A percentile compares a stretch with the other conserved stretches of the same genome.
These are phyloP conservation scores for Pholiota molesta DNA, from an alignment of 768 basidiomycete genomes.

Conservation along the genomic window DNA sequence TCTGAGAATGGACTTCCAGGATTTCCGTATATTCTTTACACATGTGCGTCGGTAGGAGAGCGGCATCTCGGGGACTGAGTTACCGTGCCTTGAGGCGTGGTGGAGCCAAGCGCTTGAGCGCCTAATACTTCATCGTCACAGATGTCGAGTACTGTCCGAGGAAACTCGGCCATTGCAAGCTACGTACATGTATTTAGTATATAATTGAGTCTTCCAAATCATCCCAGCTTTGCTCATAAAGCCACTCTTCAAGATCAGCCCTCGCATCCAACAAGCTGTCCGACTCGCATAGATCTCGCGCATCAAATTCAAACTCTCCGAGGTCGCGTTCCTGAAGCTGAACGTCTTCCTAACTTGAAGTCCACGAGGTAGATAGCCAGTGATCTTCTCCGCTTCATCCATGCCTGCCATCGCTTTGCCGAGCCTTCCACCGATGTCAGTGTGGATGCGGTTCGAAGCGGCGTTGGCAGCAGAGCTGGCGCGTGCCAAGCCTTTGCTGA, in stretches of 20 bases:
- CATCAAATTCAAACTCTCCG: neutral
- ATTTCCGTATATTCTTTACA: no score
- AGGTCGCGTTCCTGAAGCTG: neutral
- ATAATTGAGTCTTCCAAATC: no score
- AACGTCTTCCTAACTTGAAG: neutral
- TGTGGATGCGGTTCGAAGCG: conserved; percentile 14
- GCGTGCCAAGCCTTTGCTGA: conserved; percentile 3
- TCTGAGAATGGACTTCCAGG: no score
- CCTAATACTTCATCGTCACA: no score
- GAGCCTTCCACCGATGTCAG: conserved; percentile 4
- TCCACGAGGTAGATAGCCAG: neutral
- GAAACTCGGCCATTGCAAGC: no score
- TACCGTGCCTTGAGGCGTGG: no score
- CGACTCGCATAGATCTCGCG: neutral
- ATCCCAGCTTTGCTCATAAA: neutral
- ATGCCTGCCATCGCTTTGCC: conserved; percentile 5
- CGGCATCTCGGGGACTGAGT: no score
- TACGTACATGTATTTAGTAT: no score
- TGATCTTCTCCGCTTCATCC: neutral
- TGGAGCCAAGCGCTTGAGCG: no score
- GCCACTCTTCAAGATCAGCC: neutral
- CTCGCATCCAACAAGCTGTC: neutral
- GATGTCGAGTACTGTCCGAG: no score
- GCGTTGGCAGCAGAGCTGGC: conserved; percentile 7
- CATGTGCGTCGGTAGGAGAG: no score